Evolutionary conservation across 495 filamentous ascomycete species (phyloP).

Genomic region (Aspergillus incahuasiensis): DNA sequence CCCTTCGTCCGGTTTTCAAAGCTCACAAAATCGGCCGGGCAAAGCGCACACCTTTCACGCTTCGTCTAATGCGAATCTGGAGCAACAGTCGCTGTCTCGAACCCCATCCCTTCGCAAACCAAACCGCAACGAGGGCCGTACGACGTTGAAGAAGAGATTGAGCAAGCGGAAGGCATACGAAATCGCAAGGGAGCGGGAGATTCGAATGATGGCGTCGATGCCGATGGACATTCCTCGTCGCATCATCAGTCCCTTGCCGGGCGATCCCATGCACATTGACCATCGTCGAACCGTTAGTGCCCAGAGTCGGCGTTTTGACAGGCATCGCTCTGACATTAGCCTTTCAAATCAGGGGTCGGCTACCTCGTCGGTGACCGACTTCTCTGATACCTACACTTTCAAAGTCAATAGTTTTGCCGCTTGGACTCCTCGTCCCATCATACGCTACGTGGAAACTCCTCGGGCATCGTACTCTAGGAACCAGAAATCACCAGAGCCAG

Average conservation of each 20-base stretch:
- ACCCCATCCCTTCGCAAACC: conserved; percentile 61
- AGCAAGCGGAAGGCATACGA: conserved; percentile 76
- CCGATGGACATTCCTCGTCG: conserved; percentile 62
- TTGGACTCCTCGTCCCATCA: conserved; percentile 72
- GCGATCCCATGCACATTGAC: conserved; percentile 49
- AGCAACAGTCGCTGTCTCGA: conserved; percentile 35
- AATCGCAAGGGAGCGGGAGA: conserved; percentile 74
- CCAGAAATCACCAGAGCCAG: conserved; percentile 31
- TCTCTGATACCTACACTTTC: conserved; percentile 65
- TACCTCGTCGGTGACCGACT: conserved; percentile 65
- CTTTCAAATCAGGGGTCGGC: conserved; percentile 68
- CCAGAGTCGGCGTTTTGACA: conserved; percentile 54
- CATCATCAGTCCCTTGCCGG: conserved; percentile 45
- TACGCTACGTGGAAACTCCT: conserved; percentile 65
- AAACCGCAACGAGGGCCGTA: conserved; percentile 53
- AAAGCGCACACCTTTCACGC: conserved; percentile 20
- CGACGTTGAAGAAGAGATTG: conserved; percentile 60
- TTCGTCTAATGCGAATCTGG: conserved; percentile 38
- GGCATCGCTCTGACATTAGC: conserved; percentile 66
- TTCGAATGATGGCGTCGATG: conserved; percentile 69
- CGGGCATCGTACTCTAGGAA: conserved; percentile 39
- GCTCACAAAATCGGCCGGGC: conserved; percentile 16
- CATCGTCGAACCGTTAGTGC: conserved; percentile 57
- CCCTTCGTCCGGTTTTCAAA: conserved; percentile 17
- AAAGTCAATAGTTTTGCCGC: conserved; percentile 69